Base-by-base conservation (phyloP, 2,329 filamentous ascomycete genomes). In the Hymenotorrendiella dingleyae region DNA sequence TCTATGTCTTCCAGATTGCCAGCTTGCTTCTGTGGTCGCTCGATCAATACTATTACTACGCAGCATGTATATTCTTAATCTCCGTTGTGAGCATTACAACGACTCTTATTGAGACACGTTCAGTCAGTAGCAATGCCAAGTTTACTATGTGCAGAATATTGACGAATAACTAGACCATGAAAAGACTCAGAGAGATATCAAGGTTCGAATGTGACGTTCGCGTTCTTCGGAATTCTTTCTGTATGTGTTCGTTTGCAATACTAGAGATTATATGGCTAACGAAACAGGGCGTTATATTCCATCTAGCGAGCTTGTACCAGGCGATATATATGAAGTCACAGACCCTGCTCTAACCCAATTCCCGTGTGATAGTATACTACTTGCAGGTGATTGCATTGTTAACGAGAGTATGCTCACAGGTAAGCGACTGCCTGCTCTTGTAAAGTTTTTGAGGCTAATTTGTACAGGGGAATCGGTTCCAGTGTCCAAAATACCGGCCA, bases 391-490 rank as follows among this genome's bases (percentile, higher is more conserved):
- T 65, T 96, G 90, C 58, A 97, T 98, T 49, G 90, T 98, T 52
- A 98, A 98, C 58, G 93, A 98, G 66, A 97, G 93, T 67, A 98
- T 98, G 93, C 77, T 98, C 26, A 98, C 93, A 28, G 80, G 71
- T 74, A 59, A 50, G 59, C 20, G 10, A 8, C 6, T n/a, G 6
- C 36, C 17, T 20, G 2, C 6, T n/a, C 16, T 20, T n/a, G 7
- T 34, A 22, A 5, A 6, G 8, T 5, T 21, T 1, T 7, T n/a
- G 11, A n/a, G 16, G 7, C 32, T 34, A 34, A 34, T 12, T 22
- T n/a, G 32, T 28, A 4, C 40, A 77, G 85, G 91, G 45, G 93
- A 98, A 70, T 97, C 93, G 29, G 90, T 98, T 4, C 94, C 93
- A 2, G 91, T 98, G 1, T 95, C 90, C 2, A 98, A 98, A 64